Evolutionary conservation across 2,329 filamentous ascomycete genomes (phyloP).

Genomic region (Alternaria gansuensis): DNA sequence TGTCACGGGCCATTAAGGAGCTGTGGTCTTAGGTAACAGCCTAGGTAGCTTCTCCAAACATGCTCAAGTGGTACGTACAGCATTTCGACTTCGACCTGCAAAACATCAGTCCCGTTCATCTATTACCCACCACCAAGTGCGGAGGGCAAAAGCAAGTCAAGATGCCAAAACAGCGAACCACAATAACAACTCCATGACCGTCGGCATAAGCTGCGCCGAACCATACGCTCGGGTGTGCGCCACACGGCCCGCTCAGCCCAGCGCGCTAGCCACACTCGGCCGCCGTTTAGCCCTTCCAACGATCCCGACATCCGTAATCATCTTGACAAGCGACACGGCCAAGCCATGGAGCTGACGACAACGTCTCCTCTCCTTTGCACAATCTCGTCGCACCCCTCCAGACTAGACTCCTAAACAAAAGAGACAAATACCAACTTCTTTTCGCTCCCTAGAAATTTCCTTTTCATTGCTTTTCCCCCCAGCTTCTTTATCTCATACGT

Average conservation of each 20-base stretch:
- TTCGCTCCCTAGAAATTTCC: constrained; percentile 9
- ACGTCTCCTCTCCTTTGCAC: constrained; percentile 17
- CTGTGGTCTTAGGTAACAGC: too few relatives aligned
- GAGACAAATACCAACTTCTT: constrained; percentile 13
- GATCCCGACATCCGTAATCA: constrained; percentile 17
- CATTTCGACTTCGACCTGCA: too few relatives aligned
- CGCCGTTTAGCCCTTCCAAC: constrained; percentile 6
- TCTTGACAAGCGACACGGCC: constrained; percentile 15
- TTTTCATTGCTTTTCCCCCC: constrained; percentile 3
- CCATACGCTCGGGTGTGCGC: constrained; percentile 10
- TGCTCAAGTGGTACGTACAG: too few relatives aligned
- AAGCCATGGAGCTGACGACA: constrained; percentile 23
- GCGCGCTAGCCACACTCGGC: constrained; percentile 10
- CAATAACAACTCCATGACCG: not conserved
- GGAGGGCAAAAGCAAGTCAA: not conserved
- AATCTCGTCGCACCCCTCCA: not conserved
- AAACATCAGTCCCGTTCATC: too few relatives aligned
- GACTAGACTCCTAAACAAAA: constrained; percentile 10
- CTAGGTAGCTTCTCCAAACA: too few relatives aligned
- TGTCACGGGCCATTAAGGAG: too few relatives aligned
- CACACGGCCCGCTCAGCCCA: constrained; percentile 17
- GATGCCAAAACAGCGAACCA: not conserved
- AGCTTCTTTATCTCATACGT: not conserved
- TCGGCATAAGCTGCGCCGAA: constrained; percentile 18
- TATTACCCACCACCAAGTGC: not conserved